Conservation (phyloP, 2,329 filamentous ascomycete species). For the Lecanicillium sp. region DNA sequence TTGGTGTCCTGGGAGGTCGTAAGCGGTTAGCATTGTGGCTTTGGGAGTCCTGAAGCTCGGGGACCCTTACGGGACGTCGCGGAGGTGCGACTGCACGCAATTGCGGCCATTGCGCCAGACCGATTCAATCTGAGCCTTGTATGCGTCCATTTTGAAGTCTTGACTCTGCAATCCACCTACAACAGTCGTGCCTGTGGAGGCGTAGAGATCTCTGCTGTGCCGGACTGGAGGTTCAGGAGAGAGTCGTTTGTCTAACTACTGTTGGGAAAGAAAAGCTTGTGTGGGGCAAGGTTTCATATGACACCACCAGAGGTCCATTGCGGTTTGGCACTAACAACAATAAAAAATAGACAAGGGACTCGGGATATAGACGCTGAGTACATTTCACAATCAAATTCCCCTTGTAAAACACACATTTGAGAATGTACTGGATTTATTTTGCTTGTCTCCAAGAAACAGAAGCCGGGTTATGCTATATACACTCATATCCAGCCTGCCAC, state of each 20-base stretch:
- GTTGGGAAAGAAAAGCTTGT: no score
- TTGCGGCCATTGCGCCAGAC: slow-evolving; percentile 2
- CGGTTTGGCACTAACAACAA: no score
- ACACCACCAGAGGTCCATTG: no score
- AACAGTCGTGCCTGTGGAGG: background rate
- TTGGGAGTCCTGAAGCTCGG: background rate
- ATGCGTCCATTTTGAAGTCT: slow-evolving; percentile 3
- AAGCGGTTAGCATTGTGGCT: background rate
- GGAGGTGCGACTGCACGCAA: slow-evolving; percentile 6
- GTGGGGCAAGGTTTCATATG: no score
- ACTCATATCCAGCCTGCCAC: slow-evolving; percentile 3
- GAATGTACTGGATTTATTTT: background rate
- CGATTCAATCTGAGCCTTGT: slow-evolving; percentile 5
- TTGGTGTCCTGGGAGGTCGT: slow-evolving; percentile 14
- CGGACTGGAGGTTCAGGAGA: no score
- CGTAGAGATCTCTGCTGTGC: no score
- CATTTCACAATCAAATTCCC: no score
- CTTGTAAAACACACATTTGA: no score
- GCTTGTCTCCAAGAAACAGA: slow-evolving; percentile 4
- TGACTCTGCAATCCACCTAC: no score
- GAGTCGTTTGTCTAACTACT: no score
- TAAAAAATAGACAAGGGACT: no score
- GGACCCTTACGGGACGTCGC: slow-evolving; percentile 5
- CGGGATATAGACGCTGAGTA: no score
- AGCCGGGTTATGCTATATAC: slow-evolving; percentile 7